These are phyloP conservation scores for Aspergillus heteromorphus DNA, from an alignment of 495 filamentous ascomycete genomes.

Conservation along the genomic window DNA sequence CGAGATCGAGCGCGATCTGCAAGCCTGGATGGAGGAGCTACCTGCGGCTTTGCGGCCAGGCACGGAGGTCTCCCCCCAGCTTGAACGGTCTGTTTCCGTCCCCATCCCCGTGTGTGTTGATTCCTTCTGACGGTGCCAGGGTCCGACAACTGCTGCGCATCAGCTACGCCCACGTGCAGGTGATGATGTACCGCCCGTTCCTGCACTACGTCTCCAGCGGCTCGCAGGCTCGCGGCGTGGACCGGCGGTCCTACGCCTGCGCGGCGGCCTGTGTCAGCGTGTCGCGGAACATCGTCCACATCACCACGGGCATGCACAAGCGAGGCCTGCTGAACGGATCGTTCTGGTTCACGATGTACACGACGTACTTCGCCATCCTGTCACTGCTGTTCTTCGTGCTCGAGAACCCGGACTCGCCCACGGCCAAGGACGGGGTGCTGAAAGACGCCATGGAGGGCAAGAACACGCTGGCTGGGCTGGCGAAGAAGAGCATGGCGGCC, in stretches of 20 bases:
- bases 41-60: conserved; percentile 70
- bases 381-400: conserved; percentile 85
- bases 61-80: conserved; percentile 63
- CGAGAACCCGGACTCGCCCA: conserved; percentile 77
- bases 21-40: conserved; percentile 75
- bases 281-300: conserved; percentile 90
- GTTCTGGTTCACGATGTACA: conserved; percentile 97
- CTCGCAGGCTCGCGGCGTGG: conserved; percentile 60
- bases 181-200: conserved; percentile 93
- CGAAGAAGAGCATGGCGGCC: conserved; percentile 80
- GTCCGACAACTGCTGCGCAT: conserved; percentile 83
- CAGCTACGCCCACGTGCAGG: conserved; percentile 84
- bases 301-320: conserved; percentile 83
- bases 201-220: conserved; percentile 85
- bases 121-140: conserved; percentile 35
- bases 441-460: conserved; percentile 80
- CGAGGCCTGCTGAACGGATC: conserved; percentile 77
- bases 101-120: background rate
- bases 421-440: conserved; percentile 69
- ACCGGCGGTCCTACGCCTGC: conserved; percentile 84
- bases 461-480: conserved; percentile 69
- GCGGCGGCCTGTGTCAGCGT: conserved; percentile 89
- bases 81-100: conserved; percentile 63
- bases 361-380: conserved; percentile 89
- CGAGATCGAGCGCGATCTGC: conserved; percentile 84